Percentiles rank a stretch among this genome's conserved stretches.
Evolutionary conservation across 192 early-diverging fungal species (phyloP).

Genomic region (Backusella macrospora): DNA sequence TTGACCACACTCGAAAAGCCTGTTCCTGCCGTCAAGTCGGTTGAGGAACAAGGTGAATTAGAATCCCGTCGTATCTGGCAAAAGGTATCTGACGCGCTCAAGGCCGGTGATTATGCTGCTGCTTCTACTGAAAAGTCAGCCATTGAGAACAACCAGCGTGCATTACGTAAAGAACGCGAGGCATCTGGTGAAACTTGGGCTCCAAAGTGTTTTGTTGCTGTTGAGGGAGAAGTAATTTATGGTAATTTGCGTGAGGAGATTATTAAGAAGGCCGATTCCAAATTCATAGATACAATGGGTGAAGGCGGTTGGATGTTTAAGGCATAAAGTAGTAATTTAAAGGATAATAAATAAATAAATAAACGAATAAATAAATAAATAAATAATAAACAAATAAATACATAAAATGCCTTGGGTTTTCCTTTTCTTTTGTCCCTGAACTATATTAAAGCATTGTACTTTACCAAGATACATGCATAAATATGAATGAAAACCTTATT

Average conservation of each 20-base stretch:
- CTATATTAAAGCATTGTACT: no score
- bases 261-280: constrained; percentile 32
- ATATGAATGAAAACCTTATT: no score
- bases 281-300: constrained; percentile 41
- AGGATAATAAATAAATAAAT: not conserved
- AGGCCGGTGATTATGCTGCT: constrained; percentile 63
- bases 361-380: no score
- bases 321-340: constrained; percentile 1
- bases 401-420: not conserved
- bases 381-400: no score
- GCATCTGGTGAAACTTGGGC: constrained; percentile 58
- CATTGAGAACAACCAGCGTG: constrained; percentile 71
- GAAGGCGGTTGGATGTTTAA: constrained; percentile 29
- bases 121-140: constrained; percentile 70
- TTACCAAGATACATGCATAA: no score
- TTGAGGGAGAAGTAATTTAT: constrained; percentile 43
- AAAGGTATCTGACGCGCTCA: constrained; percentile 67
- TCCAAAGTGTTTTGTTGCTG: constrained; percentile 51
- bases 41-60: constrained; percentile 60
- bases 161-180: constrained; percentile 60
- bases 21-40: constrained; percentile 58
- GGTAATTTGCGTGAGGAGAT: constrained; percentile 37
- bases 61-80: constrained; percentile 77
- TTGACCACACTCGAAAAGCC: constrained; percentile 51
- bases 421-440: no score